Conservation (phyloP, 805 yeast species). For the Vanderwaltozyma verrucispora region DNA sequence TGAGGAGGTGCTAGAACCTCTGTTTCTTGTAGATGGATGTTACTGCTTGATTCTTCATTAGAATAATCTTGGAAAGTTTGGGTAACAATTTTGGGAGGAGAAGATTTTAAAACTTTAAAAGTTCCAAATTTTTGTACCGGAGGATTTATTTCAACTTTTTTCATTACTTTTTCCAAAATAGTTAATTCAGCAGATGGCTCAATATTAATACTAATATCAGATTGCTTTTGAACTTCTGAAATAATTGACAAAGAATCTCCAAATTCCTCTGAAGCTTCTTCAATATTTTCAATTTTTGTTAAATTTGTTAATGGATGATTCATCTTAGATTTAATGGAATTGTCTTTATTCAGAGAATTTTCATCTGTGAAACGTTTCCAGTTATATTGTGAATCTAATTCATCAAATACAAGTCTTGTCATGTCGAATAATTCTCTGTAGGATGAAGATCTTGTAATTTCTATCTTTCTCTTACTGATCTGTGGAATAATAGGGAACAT, state of each 20-base stretch:
- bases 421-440: constrained; percentile 24
- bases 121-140: background rate
- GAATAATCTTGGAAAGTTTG: background rate
- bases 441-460: constrained; percentile 22
- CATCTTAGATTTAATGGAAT: background rate
- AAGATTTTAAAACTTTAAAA: constrained; percentile 16
- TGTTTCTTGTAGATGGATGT: background rate
- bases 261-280: background rate
- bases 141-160: background rate
- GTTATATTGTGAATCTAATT: constrained; percentile 23
- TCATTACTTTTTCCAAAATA: constrained; percentile 1
- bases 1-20: background rate
- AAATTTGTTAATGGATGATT: too few relatives aligned
- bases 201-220: background rate
- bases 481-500: constrained; percentile 15
- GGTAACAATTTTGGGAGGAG: constrained; percentile 14
- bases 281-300: background rate
- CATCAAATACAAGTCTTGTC: constrained; percentile 27
- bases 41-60: too few relatives aligned
- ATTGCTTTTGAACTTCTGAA: background rate
- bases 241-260: background rate
- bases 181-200: background rate
- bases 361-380: constrained; percentile 25
- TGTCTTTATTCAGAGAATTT: background rate
- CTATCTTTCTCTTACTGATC: constrained; percentile 3